Conservation (phyloP, 2,329 filamentous ascomycete species). For the Paraconiothyrium sp. region DNA sequence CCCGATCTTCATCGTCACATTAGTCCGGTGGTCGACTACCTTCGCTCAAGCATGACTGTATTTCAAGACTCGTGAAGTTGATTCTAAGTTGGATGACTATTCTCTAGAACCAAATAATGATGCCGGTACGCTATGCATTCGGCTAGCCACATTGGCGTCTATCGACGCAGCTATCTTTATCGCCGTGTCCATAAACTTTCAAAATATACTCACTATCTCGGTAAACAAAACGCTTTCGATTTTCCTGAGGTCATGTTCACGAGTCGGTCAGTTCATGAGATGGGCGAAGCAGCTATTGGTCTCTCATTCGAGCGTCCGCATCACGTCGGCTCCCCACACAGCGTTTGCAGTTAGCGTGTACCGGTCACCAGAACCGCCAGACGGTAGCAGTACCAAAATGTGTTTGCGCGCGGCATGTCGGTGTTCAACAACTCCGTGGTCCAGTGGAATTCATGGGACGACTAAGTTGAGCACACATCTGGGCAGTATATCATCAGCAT, state of each 20-base stretch:
- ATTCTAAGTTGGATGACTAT: not conserved
- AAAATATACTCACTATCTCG: not conserved
- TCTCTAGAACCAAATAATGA: not conserved
- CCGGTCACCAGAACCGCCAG: not conserved
- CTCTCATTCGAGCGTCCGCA: not conserved
- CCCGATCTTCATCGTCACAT: not conserved
- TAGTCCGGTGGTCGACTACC: not conserved
- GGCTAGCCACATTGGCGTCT: not conserved
- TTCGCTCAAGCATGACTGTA: not conserved
- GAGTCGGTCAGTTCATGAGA: not conserved
- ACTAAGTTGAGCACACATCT: not conserved
- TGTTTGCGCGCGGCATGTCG: conserved; percentile 4
- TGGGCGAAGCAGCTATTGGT: not conserved
- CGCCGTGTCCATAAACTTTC: not conserved
- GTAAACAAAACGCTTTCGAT: not conserved
- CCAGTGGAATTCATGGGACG: not conserved
- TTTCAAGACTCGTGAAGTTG: conserved; percentile 1
- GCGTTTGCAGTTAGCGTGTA: not conserved
- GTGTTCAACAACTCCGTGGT: not conserved
- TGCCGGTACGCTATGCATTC: not conserved
- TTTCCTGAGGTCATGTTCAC: not conserved
- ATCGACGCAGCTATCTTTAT: not conserved
- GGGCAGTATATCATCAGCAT: conserved; percentile 1
- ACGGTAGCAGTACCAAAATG: not conserved
- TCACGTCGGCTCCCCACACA: conserved; percentile 3